Base-by-base conservation (phyloP, 2,329 filamentous ascomycete species). In the Curvularia lunata region DNA sequence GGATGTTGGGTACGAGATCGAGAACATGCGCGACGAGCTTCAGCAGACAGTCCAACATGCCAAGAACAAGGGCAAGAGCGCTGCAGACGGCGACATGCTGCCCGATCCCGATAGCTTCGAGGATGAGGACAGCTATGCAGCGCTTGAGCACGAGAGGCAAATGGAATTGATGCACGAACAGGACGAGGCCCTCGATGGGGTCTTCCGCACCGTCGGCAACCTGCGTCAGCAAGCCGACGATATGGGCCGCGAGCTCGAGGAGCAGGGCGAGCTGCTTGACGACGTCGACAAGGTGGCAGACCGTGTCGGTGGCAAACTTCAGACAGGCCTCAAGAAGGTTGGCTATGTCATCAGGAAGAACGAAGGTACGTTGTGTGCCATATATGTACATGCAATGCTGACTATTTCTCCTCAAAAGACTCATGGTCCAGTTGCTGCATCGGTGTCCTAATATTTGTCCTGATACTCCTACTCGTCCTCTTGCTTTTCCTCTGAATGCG, bases 201-300 rank as follows among this genome's bases (percentile, higher is more conserved):
- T 99, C 46, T 97, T 96, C 74, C 86, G 88, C 65, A 98, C 94
- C 1, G 95, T 99, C 23, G 94, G 93, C 2, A 97, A 92, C 74
- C 79, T 99, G 73, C 84, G 94, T 54, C 84, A 90, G 73, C 95
- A 98, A 82, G 96, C 95, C 1, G 89, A 96, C 77, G 91, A 92
- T 68, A 99, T 99, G 94, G 94, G 95, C 1, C 84, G 94, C 56
- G 95, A 99, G 81, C 82, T 99, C 45, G 96, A 97, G 78, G 95
- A 99, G 80, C 95, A 99, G 82, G 85, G 85, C 21, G 91, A 92
- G 76, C 89, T 98, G 85, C 83, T 99, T 56, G 88, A 95, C 62
- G 88, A 91, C 51, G 90, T 96, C 40, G 94, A 98, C 77, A 85
- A 83, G 28, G 82, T 96, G 55, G 92, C 91, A 4, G 93, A 98